Evolutionary conservation across 495 filamentous ascomycete genomes (phyloP).

Genomic region (Achaetomiella virescens): DNA sequence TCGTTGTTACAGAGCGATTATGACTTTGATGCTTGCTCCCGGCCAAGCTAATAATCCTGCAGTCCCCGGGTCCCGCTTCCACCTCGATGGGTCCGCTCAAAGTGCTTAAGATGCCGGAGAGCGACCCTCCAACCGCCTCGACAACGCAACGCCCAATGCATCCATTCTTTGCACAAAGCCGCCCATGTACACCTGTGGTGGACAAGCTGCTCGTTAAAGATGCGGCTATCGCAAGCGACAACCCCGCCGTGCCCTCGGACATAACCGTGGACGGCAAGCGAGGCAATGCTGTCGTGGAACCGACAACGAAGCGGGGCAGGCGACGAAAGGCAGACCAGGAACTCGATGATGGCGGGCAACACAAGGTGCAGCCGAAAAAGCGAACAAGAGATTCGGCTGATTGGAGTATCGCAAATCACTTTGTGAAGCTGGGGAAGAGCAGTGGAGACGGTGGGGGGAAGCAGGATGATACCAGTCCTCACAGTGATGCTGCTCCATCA

Average conservation of each 20-base stretch:
- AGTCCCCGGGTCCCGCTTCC: background rate
- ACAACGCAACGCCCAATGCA: conserved; percentile 22
- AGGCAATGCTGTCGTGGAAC: conserved; percentile 6
- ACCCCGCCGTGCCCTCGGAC: background rate
- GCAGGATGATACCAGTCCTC: background rate
- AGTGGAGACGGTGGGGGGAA: background rate
- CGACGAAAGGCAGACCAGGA: conserved; percentile 41
- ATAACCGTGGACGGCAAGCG: background rate
- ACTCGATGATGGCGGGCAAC: conserved; percentile 2
- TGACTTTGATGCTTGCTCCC: no score
- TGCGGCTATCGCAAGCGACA: background rate
- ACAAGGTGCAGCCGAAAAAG: conserved; percentile 13
- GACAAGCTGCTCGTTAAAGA: conserved; percentile 5
- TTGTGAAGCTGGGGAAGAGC: conserved; percentile 9
- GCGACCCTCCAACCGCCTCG: conserved; percentile 7
- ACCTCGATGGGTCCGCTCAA: conserved; percentile 22
- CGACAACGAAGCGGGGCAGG: conserved; percentile 42
- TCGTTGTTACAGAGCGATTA: no score
- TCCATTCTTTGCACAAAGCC: conserved; percentile 28
- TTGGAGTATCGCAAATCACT: conserved; percentile 18
- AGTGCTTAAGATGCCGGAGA: conserved; percentile 25
- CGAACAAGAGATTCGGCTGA: conserved; percentile 10
- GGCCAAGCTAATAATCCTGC: background rate
- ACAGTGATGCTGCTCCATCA: no score
- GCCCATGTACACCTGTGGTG: background rate